Conservation (phyloP, 768 basidiomycete species). For the Suillus occidentalis region DNA sequence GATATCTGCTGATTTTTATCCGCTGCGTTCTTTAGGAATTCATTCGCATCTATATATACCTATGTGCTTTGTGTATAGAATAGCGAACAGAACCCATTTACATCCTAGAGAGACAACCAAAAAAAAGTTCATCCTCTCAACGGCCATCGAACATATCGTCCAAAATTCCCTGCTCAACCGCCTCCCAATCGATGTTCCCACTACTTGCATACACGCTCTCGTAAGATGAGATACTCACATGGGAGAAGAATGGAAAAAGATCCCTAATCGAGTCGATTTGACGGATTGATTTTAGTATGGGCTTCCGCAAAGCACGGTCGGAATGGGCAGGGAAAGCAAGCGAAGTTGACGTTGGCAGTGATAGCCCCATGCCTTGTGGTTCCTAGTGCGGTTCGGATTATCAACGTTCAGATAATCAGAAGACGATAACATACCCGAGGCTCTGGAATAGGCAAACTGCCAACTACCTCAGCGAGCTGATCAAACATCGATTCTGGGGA, state of each 20-base stretch:
- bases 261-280: conserved; percentile 85
- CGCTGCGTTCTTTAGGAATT: conserved; percentile 15
- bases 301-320: conserved; percentile 62
- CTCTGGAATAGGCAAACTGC: conserved; percentile 57
- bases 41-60: conserved; percentile 31
- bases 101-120: conserved; percentile 6
- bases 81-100: conserved; percentile 12
- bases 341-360: conserved; percentile 17
- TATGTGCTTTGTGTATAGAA: conserved; percentile 16
- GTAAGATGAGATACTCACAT: conserved; percentile 85
- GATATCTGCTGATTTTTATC: conserved; percentile 12
- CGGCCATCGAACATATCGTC: conserved; percentile 90
- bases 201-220: conserved; percentile 86
- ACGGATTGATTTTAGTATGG: conserved; percentile 64
- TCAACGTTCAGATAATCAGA: neutral
- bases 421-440: conserved; percentile 20
- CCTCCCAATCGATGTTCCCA: conserved; percentile 85
- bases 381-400: conserved; percentile 18
- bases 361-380: conserved; percentile 26
- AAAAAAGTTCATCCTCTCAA: conserved; percentile 25
- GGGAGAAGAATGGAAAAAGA: conserved; percentile 87
- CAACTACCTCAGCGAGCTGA: conserved; percentile 79
- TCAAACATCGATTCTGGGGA: conserved; percentile 88
- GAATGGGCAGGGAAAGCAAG: conserved; percentile 31
- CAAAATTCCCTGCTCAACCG: conserved; percentile 77